Conservation (phyloP, 495 filamentous ascomycete genomes). For the Neurospora pannonica region DNA sequence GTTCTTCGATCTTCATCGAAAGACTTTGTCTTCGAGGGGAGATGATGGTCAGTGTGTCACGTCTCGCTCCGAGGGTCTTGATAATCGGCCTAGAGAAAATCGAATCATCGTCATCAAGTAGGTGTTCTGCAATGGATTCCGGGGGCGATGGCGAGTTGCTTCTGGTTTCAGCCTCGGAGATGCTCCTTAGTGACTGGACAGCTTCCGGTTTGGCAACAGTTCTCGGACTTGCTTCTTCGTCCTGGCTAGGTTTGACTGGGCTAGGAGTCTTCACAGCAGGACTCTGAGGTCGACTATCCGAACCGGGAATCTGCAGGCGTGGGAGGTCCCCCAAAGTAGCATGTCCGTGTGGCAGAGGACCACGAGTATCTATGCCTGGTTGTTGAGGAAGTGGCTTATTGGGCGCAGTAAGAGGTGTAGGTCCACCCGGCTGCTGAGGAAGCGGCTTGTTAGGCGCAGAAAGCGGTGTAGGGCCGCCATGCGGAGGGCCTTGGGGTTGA, state of each 20-base stretch:
- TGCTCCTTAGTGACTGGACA: background rate
- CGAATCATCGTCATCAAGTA: slow-evolving; percentile 9
- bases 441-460: slow-evolving; percentile 1
- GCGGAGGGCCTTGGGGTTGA: background rate
- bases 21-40: slow-evolving; percentile 28
- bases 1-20: slow-evolving; percentile 37
- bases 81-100: slow-evolving; percentile 26
- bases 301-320: slow-evolving; percentile 1
- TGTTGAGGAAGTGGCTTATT: background rate
- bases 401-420: background rate
- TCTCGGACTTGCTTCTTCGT: background rate
- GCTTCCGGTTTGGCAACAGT: background rate
- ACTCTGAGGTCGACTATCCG: background rate
- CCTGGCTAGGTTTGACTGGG: background rate
- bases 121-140: slow-evolving; percentile 5
- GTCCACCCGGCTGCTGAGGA: background rate
- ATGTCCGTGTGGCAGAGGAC: background rate
- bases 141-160: slow-evolving; percentile 1
- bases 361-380: background rate
- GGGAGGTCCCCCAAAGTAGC: slow-evolving; percentile 1
- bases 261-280: background rate
- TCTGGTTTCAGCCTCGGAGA: background rate
- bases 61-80: slow-evolving; percentile 30
- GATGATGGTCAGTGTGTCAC: slow-evolving; percentile 31
- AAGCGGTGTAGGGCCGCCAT: background rate